Conservation (phyloP, 192 early-diverging fungal species). For the Podila epicladia region DNA sequence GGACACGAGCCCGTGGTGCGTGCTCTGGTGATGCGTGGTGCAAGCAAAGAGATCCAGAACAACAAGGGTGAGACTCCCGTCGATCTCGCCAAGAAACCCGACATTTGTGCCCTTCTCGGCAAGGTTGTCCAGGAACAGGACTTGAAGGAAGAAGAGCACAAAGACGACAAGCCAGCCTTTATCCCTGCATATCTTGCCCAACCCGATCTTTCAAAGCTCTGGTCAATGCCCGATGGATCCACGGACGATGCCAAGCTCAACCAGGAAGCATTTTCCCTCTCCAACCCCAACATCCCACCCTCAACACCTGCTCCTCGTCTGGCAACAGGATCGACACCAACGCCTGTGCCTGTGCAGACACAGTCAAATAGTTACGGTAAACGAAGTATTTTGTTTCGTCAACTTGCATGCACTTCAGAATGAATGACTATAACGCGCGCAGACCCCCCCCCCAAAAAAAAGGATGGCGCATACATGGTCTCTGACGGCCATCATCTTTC, state of each 20-base stretch:
- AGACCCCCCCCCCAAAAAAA: too few relatives aligned
- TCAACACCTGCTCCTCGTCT: slow-evolving; percentile 19
- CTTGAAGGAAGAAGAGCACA: not conserved
- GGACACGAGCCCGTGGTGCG: slow-evolving; percentile 68
- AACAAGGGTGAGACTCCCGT: slow-evolving; percentile 69
- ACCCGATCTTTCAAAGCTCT: slow-evolving; percentile 74
- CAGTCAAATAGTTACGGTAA: too few relatives aligned
- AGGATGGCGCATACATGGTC: not conserved
- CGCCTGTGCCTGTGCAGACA: not conserved
- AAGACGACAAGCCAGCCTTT: slow-evolving; percentile 44
- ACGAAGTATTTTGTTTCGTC: too few relatives aligned
- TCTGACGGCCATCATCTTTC: not conserved
- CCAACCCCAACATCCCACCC: slow-evolving; percentile 20
- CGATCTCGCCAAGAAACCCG: slow-evolving; percentile 67
- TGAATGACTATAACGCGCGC: too few relatives aligned
- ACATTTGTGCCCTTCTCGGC: slow-evolving; percentile 55
- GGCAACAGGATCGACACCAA: not conserved
- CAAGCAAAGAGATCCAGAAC: slow-evolving; percentile 62
- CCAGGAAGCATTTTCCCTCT: slow-evolving; percentile 44
- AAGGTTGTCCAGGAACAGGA: slow-evolving; percentile 19
- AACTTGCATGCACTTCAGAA: too few relatives aligned
- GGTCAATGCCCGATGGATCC: slow-evolving; percentile 70
- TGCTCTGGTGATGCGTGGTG: slow-evolving; percentile 72
- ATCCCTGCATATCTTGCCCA: slow-evolving; percentile 71
- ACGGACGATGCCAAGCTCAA: slow-evolving; percentile 52